Evolutionary conservation across 2,329 filamentous ascomycete species (phyloP).

Genomic region (Triangularia verruculosa): DNA sequence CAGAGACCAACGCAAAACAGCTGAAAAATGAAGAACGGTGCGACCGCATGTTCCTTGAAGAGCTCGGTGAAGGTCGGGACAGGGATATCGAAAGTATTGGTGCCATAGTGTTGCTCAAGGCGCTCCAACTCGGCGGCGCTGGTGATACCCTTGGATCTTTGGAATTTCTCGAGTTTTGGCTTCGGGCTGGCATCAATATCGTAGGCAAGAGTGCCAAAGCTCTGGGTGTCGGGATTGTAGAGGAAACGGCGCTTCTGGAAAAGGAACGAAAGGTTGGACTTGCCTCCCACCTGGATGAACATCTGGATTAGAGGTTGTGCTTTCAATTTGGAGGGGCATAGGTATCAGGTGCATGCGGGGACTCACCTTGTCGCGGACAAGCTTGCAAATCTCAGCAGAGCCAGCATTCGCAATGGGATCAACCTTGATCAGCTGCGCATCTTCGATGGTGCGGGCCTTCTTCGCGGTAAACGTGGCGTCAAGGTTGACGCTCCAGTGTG

Average conservation of each 20-base stretch:
- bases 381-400: conserved; percentile 77
- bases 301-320: neutral
- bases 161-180: conserved; percentile 73
- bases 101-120: conserved; percentile 88
- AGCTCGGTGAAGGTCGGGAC: conserved; percentile 93
- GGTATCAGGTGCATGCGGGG: neutral
- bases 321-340: neutral
- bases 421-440: conserved; percentile 87
- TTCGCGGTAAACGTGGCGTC: conserved; percentile 77
- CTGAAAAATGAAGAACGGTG: conserved; percentile 99
- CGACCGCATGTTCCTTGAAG: conserved; percentile 97
- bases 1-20: conserved; percentile 97
- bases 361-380: conserved; percentile 69
- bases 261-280: conserved; percentile 78
- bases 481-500: conserved; percentile 94
- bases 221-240: conserved; percentile 66
- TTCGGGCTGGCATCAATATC: conserved; percentile 82
- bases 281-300: conserved; percentile 58
- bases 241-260: conserved; percentile 98
- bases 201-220: conserved; percentile 81
- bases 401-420: conserved; percentile 88
- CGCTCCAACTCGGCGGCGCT: conserved; percentile 72
- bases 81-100: conserved; percentile 96
- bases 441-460: conserved; percentile 64
- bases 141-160: conserved; percentile 72